Conservation (phyloP, 495 filamentous ascomycete genomes). For the Lophium mytilinum region DNA sequence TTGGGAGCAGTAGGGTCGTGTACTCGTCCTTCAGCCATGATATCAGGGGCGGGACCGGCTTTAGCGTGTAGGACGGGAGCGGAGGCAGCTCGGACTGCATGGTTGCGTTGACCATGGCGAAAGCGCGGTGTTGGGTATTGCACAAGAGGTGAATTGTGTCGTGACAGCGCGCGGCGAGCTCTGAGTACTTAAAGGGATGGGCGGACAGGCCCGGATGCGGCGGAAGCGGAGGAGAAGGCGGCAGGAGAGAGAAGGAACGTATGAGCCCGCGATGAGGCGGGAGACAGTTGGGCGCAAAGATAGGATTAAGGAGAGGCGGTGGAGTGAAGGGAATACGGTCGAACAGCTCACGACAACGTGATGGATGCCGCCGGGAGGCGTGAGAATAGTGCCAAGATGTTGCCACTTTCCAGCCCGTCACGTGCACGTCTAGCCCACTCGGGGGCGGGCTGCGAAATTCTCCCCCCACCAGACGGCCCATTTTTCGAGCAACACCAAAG, state of each 20-base stretch:
- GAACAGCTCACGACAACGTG: too few relatives aligned
- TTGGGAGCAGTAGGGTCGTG: slow-evolving; percentile 63
- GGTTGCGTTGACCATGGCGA: slow-evolving; percentile 40
- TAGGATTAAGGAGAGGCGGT: too few relatives aligned
- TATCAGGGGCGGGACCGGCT: slow-evolving; percentile 59
- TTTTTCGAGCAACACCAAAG: too few relatives aligned
- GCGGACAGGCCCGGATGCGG: not conserved
- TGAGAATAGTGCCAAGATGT: too few relatives aligned
- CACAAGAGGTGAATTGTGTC: not conserved
- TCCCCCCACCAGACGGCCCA: too few relatives aligned
- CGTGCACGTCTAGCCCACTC: too few relatives aligned
- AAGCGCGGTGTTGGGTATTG: not conserved
- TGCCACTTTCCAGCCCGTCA: too few relatives aligned
- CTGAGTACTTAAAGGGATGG: not conserved
- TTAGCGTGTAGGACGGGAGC: slow-evolving; percentile 63
- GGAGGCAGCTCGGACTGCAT: slow-evolving; percentile 53
- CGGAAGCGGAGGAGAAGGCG: not conserved
- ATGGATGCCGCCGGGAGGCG: too few relatives aligned
- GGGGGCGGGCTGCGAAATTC: too few relatives aligned
- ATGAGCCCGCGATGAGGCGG: not conserved
- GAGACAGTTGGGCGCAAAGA: too few relatives aligned
- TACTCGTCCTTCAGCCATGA: slow-evolving; percentile 74
- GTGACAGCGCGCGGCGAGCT: not conserved
- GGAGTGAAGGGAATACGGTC: too few relatives aligned
- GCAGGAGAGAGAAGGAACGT: not conserved